Evolutionary conservation across 805 yeast species (phyloP), one percentile per base, ranked within the genome.

Genomic region (Spathaspora boniae): DNA sequence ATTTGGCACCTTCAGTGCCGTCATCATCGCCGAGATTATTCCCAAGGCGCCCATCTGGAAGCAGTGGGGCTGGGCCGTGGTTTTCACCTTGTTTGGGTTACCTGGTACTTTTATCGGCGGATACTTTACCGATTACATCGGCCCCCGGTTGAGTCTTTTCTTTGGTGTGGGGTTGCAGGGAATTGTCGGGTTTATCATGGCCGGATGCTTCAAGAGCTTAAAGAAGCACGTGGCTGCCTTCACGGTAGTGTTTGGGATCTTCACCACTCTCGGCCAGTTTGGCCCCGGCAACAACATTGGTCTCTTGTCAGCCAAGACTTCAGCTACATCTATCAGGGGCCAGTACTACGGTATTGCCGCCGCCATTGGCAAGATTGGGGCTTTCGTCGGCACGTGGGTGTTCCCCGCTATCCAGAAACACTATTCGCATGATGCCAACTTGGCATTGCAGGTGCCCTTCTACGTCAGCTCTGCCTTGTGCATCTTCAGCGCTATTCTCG

Each of bases 211-310:
- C 53, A 63, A 68, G 20, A 51, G 56, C 18, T 68, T 91, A 47
- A 66, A 68, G 42, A 50, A 74, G 26, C 74, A 81, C 48, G 69
- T 86, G 52, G 96, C 77, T 26, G 91, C 78, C 0, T 86, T 89
- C 49, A 84, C 80, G 33, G 93, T 87, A 29, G 82, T 84, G 18
- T 91, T 82, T 55, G 97, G 97, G 65, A 79, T 91, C 45, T 91
- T 87, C 60, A 67, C 78, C 57, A 71, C 95, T 5, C 70, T 86
- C 32, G 97, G 97, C 51, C 96, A 91, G 61, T 84, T 89, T 60
- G 95, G 96, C 20, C 89, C 95, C 9, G 98, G 97, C 65, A 86
- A 88, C 62, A 86, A 85, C 62, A 82, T 85, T 58, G 97, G 97
- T 47, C 64, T 85, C 37, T 69, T 89, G 43, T 94, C 95, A 15